These are phyloP conservation scores for Plantago coronopus DNA, from an alignment of 305 asterid species.

Conservation along the genomic window DNA sequence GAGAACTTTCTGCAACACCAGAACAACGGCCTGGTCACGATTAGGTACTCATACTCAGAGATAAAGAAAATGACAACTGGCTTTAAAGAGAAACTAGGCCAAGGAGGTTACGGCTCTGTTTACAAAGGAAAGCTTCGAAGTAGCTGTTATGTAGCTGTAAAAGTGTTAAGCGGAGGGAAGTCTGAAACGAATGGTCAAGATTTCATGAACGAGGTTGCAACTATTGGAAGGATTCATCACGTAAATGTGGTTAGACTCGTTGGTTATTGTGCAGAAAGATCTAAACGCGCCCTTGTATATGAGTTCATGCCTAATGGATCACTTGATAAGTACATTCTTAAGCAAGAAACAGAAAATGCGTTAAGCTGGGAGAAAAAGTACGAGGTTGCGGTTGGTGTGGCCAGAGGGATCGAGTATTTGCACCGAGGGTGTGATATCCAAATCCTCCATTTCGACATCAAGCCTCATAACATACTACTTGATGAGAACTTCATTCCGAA, in stretches of 20 bases:
- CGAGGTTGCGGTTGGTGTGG: conserved; percentile 26
- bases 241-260: too few species aligned
- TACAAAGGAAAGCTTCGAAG: too few species aligned
- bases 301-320: too few species aligned
- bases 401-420: conserved; percentile 18
- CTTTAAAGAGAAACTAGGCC: conserved; percentile 21
- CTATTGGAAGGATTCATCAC: too few species aligned
- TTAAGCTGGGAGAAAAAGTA: conserved; percentile 15
- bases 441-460: conserved; percentile 32
- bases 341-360: too few species aligned
- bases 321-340: neutral
- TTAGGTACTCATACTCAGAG: conserved; percentile 20
- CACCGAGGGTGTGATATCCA: conserved; percentile 29
- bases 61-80: conserved; percentile 25
- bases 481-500: conserved; percentile 26
- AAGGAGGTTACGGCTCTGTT: conserved; percentile 27
- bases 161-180: too few species aligned
- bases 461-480: conserved; percentile 24
- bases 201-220: too few species aligned
- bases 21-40: conserved; percentile 16
- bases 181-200: too few species aligned
- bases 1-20: conserved; percentile 6
- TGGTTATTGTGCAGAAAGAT: too few species aligned
- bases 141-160: too few species aligned
- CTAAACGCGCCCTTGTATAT: too few species aligned